Evolutionary conservation across 805 yeast species (phyloP).

Genomic region (Wickerhamiella bombiphila): DNA sequence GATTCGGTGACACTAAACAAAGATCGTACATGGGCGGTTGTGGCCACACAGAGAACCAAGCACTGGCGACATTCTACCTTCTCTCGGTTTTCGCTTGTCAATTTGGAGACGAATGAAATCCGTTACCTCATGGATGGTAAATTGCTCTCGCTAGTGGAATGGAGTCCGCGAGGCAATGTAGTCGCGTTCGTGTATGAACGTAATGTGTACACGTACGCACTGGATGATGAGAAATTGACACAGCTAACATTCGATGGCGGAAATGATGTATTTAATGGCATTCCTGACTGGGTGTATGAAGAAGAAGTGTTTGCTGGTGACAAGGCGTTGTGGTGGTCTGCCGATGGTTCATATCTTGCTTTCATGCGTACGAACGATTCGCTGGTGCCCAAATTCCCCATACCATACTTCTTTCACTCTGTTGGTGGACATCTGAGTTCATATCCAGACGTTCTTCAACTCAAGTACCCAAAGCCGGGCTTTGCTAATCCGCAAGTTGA

Average conservation of each 20-base stretch:
- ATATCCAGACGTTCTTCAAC: slow-evolving; percentile 45
- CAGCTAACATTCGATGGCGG: slow-evolving; percentile 62
- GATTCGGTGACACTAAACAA: slow-evolving; percentile 32
- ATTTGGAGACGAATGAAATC: slow-evolving; percentile 7
- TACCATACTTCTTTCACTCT: slow-evolving; percentile 42
- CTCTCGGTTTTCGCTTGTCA: slow-evolving; percentile 21
- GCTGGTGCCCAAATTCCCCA: slow-evolving; percentile 52
- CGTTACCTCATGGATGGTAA: slow-evolving; percentile 19
- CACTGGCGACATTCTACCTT: slow-evolving; percentile 60
- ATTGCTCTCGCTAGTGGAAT: slow-evolving; percentile 39
- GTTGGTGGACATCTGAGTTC: slow-evolving; percentile 8
- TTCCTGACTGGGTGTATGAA: slow-evolving; percentile 91
- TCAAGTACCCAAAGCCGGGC: slow-evolving; percentile 82
- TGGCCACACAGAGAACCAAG: slow-evolving; percentile 34
- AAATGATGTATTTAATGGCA: slow-evolving; percentile 60
- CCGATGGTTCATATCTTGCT: slow-evolving; percentile 48
- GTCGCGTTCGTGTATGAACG: slow-evolving; percentile 56
- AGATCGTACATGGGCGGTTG: slow-evolving; percentile 34
- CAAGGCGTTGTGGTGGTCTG: slow-evolving; percentile 79
- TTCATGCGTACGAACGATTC: slow-evolving; percentile 61
- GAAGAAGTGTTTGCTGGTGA: slow-evolving; percentile 70
- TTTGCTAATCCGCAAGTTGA: slow-evolving; percentile 55
- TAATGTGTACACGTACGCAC: slow-evolving; percentile 43
- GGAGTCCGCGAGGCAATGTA: slow-evolving; percentile 59
- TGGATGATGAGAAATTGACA: slow-evolving; percentile 19